Evolutionary conservation across 306 rosid genomes (phyloP), one percentile per base, ranked within the genome.

Genomic region (Glycine tomentella): DNA sequence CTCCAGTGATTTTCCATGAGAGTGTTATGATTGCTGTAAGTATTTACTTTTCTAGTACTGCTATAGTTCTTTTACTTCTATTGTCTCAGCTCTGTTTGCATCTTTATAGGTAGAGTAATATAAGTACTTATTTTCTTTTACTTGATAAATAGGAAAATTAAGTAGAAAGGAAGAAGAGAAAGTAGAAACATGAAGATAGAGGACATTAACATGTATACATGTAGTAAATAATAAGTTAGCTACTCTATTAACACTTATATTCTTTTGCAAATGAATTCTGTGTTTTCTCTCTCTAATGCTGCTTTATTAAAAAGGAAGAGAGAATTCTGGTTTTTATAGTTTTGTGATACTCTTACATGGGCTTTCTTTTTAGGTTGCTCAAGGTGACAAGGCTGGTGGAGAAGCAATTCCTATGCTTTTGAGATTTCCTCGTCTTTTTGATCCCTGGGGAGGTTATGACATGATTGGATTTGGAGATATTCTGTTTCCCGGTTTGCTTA

Each of bases 391-490:
- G 46, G 87, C 91, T 38, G 97, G 97, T 75, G 99, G 98, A 58
- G 98, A 95, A 87, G 86, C 98, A 79, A 87, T 95, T 74, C 98
- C 99, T 40, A 95, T 95, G 99, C 97, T 95, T 75, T 80, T 95
- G 80, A 89, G 92, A 83, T 71, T 89, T 85, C 99, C 99, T 83
- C 94, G 93, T 55, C 38, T 84, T 74, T 86, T 80, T 81, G 99
- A 95, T 78, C 92, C 99, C 11, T 93, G 99, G 99, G 95, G 93
- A 82, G 99, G 99, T 82, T 92, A 87, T 72, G 89, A 93, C 86
- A 95, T 95, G 98, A 87, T 95, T 88, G 99, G 99, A 48, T 95
- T 95, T 68, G 99, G 98, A 76, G 99, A 95, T 75, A 88, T 95
- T 82, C 90, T 95, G 75, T 91, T 95, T 81, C 99, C 99, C 71